A percentile compares a stretch with the other conserved stretches of the same genome.
These are phyloP conservation scores for Pestalotiopsis sp. DNA, from an alignment of 2,329 filamentous ascomycete species.

Conservation along the genomic window DNA sequence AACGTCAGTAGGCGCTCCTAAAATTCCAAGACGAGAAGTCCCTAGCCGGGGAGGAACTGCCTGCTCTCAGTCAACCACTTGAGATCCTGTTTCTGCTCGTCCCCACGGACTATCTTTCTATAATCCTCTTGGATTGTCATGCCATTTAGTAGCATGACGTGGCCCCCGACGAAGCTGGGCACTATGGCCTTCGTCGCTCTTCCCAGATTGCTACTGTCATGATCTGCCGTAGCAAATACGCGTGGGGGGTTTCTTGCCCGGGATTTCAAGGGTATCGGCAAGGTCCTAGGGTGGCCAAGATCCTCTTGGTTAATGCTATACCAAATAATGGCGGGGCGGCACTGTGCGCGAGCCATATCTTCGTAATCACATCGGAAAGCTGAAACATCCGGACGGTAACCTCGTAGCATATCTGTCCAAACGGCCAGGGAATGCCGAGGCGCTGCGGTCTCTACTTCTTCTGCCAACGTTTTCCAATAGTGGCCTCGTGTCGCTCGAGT, in stretches of 20 bases:
- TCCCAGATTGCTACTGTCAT: constrained; percentile 35
- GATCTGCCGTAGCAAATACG: constrained; percentile 51
- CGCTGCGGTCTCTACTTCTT: constrained; percentile 54
- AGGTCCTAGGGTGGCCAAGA: constrained; percentile 41
- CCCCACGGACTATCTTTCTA: constrained; percentile 37
- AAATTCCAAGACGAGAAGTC: constrained; percentile 51
- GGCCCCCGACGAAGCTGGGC: constrained; percentile 30
- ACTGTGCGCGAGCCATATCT: constrained; percentile 17
- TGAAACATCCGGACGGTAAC: constrained; percentile 56
- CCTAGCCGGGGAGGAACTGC: constrained; percentile 47
- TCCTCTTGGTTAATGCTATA: constrained; percentile 66
- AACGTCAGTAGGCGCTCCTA: no score
- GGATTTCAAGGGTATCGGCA: constrained; percentile 56
- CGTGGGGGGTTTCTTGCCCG: constrained; percentile 49
- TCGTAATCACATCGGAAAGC: constrained; percentile 31
- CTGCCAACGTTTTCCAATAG: constrained; percentile 55
- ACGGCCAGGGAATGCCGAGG: constrained; percentile 38
- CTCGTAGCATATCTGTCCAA: constrained; percentile 52
- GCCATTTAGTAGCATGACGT: constrained; percentile 39
- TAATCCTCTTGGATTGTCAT: constrained; percentile 33
- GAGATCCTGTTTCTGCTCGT: constrained; percentile 39
- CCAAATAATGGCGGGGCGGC: no score
- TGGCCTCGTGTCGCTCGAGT: constrained; percentile 51
- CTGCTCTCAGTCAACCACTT: constrained; percentile 35
- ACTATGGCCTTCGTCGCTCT: constrained; percentile 25